Base-by-base conservation (phyloP, 2,329 filamentous ascomycete species). In the Aspergillaceae sp. region DNA sequence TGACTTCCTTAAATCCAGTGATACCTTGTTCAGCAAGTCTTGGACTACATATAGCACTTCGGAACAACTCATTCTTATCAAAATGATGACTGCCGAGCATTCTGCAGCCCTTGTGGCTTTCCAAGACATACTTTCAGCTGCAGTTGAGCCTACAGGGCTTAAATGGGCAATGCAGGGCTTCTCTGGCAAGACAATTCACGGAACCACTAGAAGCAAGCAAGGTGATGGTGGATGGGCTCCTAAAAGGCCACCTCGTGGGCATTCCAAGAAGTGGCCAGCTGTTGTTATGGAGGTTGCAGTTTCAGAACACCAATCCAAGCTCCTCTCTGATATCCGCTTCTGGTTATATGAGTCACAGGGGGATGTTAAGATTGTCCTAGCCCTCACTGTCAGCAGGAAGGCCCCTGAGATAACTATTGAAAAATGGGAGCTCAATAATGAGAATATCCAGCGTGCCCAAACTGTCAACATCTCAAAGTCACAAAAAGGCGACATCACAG, bases 381-480 rank as follows among this genome's bases (percentile, higher is more conserved):
- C 10, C 5, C 35, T 38, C 35, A 26, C 35, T 26, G 5, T 6
- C 19, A 38, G 11, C 35, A 6, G 35, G 10, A 6, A 38, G 10
- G 11, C 10, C 5, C 35, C 35, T 26, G 35, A 38, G 35, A 26
- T 38, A n/a, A 38, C 35, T n/a, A 38, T 38, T 26, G 35, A n/a
- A 26, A 38, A 38, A 38, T 38, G 35, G 10, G 35, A 38, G 3
- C 35, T 38, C 35, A n/a, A n/a, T 6, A n/a, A 38, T n/a, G 11
- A 38, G 2, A 7, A n/a, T 6, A n/a, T 26, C 10, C 35, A 38
- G 2, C 35, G 35, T n/a, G 11, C 35, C 10, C 35, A 38, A n/a
- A 11, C 10, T n/a, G 11, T 38, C 43, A 51, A 50, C 48, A 43
- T 40, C 49, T 35, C 46, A 44, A 46, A 40, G 44, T 40, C 40